phyloP scores from a whole-genome alignment of 495 filamentous ascomycete genomes.

The Penicillium cataractarum region DNA sequence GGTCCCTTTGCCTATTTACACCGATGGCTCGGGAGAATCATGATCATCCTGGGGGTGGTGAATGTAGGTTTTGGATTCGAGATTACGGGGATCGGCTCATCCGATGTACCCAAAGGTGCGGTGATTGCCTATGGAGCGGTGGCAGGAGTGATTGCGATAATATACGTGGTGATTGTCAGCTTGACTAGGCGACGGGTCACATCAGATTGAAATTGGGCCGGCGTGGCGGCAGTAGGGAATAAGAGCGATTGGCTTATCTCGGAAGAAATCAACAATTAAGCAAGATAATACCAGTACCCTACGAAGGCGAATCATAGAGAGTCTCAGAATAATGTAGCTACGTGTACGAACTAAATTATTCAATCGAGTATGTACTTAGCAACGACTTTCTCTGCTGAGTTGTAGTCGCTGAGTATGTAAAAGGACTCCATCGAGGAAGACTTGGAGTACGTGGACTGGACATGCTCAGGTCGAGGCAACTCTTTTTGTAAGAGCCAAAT shows the following conservation, averaged over 20 bases:
- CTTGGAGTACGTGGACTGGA: too few relatives aligned
- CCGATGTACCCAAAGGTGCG: constrained; percentile 36
- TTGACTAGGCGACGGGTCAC: not conserved
- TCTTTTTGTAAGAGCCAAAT: too few relatives aligned
- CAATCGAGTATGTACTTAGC: too few relatives aligned
- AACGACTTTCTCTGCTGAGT: too few relatives aligned
- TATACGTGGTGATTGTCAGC: constrained; percentile 43
- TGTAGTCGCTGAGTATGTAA: too few relatives aligned
- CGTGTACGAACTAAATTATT: not conserved
- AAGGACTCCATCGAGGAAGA: too few relatives aligned
- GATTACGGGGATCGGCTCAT: constrained; percentile 33
- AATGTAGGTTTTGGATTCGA: constrained; percentile 74
- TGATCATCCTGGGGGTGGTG: constrained; percentile 66
- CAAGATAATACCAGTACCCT: not conserved
- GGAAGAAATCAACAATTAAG: not conserved
- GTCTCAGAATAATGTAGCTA: not conserved
- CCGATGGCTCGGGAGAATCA: constrained; percentile 69
- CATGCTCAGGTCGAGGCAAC: too few relatives aligned
- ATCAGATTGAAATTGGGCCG: not conserved
- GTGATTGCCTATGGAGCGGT: constrained; percentile 64
- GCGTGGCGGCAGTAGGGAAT: not conserved
- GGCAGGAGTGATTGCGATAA: constrained; percentile 53
- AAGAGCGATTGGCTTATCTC: not conserved
- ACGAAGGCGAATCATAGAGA: not conserved
- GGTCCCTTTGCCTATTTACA: constrained; percentile 61